Evolutionary conservation across 2,329 filamentous ascomycete species (phyloP).

Genomic region (Colletotrichum limetticola): DNA sequence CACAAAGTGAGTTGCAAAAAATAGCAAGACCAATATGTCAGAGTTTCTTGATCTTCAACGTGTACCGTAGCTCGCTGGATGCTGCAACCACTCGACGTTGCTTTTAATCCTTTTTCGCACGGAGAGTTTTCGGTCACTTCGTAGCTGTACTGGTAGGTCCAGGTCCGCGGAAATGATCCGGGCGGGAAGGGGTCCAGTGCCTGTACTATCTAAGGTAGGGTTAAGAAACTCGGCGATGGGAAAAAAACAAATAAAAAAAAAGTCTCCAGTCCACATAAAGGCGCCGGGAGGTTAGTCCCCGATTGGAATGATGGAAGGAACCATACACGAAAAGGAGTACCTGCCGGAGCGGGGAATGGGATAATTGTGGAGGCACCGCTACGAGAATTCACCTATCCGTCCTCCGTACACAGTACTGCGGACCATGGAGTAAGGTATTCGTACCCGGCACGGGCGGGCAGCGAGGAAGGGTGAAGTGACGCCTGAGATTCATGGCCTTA

Average conservation of each 20-base stretch:
- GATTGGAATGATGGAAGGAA: neutral
- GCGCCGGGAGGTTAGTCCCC: neutral
- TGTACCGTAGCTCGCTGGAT: no score
- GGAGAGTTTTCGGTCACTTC: constrained; percentile 31
- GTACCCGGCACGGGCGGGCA: neutral
- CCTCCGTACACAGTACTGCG: no score
- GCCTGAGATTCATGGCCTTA: neutral
- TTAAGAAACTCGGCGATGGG: neutral
- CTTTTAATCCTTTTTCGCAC: constrained; percentile 9
- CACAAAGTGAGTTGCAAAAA: no score
- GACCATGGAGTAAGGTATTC: no score
- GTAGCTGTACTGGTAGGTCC: neutral
- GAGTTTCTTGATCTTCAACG: neutral
- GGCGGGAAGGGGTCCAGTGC: neutral
- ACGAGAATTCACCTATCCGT: neutral
- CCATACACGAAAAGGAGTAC: neutral
- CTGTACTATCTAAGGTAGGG: no score
- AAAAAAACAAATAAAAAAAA: neutral
- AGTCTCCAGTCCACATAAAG: neutral
- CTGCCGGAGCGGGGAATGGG: neutral
- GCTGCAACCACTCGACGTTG: neutral
- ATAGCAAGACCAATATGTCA: neutral
- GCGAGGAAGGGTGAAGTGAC: neutral
- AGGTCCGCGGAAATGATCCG: constrained; percentile 7
- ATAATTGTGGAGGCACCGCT: neutral